Evolutionary conservation across 176 grass and related monocot genomes (phyloP).

Genomic region (Pontederia paniculata): DNA sequence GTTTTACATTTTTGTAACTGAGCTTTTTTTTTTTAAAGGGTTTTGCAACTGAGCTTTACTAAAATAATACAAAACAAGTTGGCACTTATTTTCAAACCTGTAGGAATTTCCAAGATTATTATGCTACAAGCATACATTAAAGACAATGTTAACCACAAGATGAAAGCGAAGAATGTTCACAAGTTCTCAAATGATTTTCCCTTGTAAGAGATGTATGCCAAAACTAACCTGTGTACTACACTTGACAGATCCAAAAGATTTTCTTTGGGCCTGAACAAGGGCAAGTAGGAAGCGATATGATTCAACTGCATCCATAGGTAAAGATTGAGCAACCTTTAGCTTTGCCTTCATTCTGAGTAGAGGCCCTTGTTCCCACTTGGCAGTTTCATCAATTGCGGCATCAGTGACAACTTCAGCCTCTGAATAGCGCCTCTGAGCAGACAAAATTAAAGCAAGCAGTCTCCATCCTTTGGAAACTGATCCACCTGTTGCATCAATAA

Average conservation of each 20-base stretch:
- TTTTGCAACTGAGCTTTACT: no score
- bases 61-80: no score
- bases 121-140: no score
- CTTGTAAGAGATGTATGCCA: neutral
- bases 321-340: conserved; percentile 66
- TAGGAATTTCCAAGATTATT: no score
- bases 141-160: neutral
- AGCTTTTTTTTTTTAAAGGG: no score
- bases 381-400: conserved; percentile 84
- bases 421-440: conserved; percentile 64
- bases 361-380: conserved; percentile 92
- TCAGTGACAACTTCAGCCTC: conserved; percentile 85
- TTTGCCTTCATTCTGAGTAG: conserved; percentile 81
- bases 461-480: conserved; percentile 84
- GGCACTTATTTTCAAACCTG: no score
- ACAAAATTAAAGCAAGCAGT: conserved; percentile 79
- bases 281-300: conserved; percentile 73
- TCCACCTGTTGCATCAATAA: conserved; percentile 79
- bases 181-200: no score
- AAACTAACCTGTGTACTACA: conserved; percentile 54
- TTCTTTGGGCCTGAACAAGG: conserved; percentile 89
- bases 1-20: no score
- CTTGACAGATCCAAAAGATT: conserved; percentile 51
- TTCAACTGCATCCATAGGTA: conserved; percentile 71
- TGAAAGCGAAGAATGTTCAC: neutral